A percentile compares a stretch with the other conserved stretches of the same genome.
These are phyloP conservation scores for Rhodotorula mucilaginosa DNA, from an alignment of 1,284 basidiomycete species.

Conservation along the genomic window DNA sequence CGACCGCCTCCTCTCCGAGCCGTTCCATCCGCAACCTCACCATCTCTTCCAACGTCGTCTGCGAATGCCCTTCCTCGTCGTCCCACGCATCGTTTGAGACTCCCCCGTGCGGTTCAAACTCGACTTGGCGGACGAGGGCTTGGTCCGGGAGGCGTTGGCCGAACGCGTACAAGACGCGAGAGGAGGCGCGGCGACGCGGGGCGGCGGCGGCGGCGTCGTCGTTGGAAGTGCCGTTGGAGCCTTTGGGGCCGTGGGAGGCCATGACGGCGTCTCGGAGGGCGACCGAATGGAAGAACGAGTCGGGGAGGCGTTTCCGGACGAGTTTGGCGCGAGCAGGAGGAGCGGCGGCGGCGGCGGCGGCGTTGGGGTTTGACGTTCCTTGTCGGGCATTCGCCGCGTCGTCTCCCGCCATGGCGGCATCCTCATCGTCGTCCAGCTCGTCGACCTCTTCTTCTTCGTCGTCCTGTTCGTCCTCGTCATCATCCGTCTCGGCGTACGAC, in stretches of 20 bases:
- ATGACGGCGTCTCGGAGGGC: conserved; percentile 29
- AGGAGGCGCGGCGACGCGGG: conserved; percentile 17
- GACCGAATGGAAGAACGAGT: conserved; percentile 33
- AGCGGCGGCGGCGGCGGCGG: not conserved
- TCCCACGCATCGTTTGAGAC: not conserved
- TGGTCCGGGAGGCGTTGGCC: conserved; percentile 29
- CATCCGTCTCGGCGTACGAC: conserved; percentile 8
- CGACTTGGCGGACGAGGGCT: conserved; percentile 1
- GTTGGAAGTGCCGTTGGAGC: no score
- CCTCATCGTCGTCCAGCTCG: conserved; percentile 1
- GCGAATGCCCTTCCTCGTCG: conserved; percentile 2
- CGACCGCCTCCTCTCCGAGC: conserved; percentile 14
- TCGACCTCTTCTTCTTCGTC: not conserved
- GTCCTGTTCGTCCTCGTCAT: conserved; percentile 1
- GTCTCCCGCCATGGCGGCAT: no score
- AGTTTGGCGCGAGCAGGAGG: not conserved
- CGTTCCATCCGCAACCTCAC: conserved; percentile 7
- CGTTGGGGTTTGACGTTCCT: no score
- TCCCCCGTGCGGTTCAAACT: conserved; percentile 29
- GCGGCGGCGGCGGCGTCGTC: no score
- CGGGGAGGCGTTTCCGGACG: conserved; percentile 17
- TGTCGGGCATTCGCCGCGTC: no score
- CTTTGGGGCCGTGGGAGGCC: conserved; percentile 1
- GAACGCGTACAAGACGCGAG: conserved; percentile 33
- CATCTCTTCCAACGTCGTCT: conserved; percentile 13